phyloP scores from a whole-genome alignment of 352 stramenopile species.

The Phytophthora rubi region DNA sequence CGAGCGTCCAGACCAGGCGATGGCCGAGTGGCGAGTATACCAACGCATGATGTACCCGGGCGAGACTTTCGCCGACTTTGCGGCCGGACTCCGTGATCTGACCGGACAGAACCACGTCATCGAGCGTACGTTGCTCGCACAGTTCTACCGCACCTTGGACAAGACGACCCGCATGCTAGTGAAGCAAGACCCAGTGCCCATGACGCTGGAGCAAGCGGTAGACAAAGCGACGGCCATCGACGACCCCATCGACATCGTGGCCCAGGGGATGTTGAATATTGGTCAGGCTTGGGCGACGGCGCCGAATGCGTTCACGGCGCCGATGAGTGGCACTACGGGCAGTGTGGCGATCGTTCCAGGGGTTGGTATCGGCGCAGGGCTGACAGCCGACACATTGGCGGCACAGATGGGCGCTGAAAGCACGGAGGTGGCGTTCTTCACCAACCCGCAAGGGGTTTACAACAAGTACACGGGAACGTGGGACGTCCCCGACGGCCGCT shows the following conservation, averaged over 20 bases:
- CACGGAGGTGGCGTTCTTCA: not conserved
- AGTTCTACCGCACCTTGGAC: not conserved
- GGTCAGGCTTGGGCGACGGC: not conserved
- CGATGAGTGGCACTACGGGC: no score
- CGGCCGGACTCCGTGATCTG: no score
- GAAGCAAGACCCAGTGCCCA: not conserved
- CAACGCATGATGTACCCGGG: no score
- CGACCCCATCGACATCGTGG: not conserved
- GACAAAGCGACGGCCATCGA: not conserved
- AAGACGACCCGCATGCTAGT: not conserved
- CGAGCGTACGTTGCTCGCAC: not conserved
- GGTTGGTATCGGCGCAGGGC: no score
- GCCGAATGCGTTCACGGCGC: no score
- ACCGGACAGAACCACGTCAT: not conserved
- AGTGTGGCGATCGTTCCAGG: not conserved
- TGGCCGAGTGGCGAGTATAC: no score
- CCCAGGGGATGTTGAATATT: not conserved
- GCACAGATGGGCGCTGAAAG: not conserved
- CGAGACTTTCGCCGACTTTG: no score
- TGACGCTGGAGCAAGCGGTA: not conserved
- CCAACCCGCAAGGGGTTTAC: not conserved
- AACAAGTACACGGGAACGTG: not conserved
- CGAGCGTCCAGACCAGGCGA: not conserved
- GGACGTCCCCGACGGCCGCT: not conserved
- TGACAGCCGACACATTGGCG: not conserved